A percentile compares a stretch with the other conserved stretches of the same genome.
These are phyloP conservation scores for Camellia sinensis DNA, from an alignment of 148 eudicot species.

Conservation along the genomic window DNA sequence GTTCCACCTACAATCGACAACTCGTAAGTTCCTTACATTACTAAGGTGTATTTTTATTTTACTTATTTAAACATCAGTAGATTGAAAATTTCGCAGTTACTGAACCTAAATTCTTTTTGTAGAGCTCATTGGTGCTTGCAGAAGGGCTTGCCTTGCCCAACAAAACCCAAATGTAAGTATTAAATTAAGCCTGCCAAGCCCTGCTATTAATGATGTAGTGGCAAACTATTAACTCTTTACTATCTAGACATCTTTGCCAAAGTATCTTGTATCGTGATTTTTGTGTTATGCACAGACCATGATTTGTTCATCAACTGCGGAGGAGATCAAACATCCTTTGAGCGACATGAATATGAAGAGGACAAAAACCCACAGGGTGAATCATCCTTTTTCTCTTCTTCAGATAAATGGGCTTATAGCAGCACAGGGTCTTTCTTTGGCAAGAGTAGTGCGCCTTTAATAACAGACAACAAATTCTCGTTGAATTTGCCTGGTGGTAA, in stretches of 20 bases:
- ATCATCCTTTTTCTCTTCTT: constrained; percentile 40
- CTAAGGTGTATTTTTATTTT: not conserved
- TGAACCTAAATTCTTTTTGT: not conserved
- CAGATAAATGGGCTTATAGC: constrained; percentile 72
- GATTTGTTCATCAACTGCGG: constrained; percentile 79
- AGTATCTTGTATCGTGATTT: not conserved
- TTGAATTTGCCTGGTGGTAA: constrained; percentile 35
- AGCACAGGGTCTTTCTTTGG: constrained; percentile 57
- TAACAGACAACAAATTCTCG: constrained; percentile 29
- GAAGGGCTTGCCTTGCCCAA: constrained; percentile 57
- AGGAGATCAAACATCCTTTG: constrained; percentile 40
- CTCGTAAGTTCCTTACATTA: constrained; percentile 37
- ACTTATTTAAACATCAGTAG: not conserved
- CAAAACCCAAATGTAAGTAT: constrained; percentile 43
- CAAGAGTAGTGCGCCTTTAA: constrained; percentile 25
- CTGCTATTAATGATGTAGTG: constrained; percentile 5
- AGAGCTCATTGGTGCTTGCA: constrained; percentile 59
- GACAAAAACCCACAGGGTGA: constrained; percentile 39
- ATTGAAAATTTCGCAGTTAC: not conserved
- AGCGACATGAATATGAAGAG: constrained; percentile 49
- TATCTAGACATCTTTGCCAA: not conserved
- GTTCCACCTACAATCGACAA: constrained; percentile 30
- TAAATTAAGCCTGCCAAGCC: not conserved
- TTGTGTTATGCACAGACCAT: constrained; percentile 39
- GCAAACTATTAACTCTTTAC: too few species aligned